A percentile compares a stretch with the other conserved stretches of the same genome.
Conservation (phyloP, 2,329 filamentous ascomycete genomes). For the Cordyceps farinosa region DNA sequence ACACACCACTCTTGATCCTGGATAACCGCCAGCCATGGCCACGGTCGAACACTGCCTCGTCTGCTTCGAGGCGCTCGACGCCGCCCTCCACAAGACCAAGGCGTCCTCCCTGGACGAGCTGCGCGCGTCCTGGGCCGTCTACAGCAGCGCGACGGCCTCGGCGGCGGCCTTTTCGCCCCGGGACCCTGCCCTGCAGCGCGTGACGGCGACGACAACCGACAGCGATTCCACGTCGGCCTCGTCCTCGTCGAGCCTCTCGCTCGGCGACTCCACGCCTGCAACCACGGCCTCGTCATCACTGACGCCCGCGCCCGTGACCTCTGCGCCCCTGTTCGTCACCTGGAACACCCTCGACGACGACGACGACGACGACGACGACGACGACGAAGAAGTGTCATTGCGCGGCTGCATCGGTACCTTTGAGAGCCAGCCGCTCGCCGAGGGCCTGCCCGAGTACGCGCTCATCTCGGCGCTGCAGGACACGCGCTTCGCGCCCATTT, state of each 20-base stretch:
- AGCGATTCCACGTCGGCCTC: conserved; percentile 33
- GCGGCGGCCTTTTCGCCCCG: conserved; percentile 27
- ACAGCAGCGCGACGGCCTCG: conserved; percentile 24
- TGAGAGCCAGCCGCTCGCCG: conserved; percentile 67
- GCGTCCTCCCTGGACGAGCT: conserved; percentile 65
- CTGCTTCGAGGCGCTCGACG: conserved; percentile 84
- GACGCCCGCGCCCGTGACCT: conserved; percentile 34
- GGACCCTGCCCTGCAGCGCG: conserved; percentile 41
- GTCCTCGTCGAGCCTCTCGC: conserved; percentile 35
- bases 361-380: conserved; percentile 43
- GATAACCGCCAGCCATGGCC: conserved; percentile 59
- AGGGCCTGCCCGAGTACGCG: conserved; percentile 75
- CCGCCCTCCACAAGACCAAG: conserved; percentile 67
- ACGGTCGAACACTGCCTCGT: conserved; percentile 81
- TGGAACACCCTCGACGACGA: conserved; percentile 69
- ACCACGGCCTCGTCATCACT: conserved; percentile 36
- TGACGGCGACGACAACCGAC: conserved; percentile 31
- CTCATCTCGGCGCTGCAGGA: conserved; percentile 71
- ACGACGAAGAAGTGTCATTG: conserved; percentile 58
- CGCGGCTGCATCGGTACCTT: conserved; percentile 98
- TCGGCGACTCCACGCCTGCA: conserved; percentile 37
- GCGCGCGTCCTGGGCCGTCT: conserved; percentile 59
- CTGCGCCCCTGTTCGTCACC: conserved; percentile 84
- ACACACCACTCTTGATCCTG: conserved; percentile 4
- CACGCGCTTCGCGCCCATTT: conserved; percentile 57